Evolutionary conservation across 352 stramenopile species (phyloP).

Genomic region (Hyaloperonospora brassicae): DNA sequence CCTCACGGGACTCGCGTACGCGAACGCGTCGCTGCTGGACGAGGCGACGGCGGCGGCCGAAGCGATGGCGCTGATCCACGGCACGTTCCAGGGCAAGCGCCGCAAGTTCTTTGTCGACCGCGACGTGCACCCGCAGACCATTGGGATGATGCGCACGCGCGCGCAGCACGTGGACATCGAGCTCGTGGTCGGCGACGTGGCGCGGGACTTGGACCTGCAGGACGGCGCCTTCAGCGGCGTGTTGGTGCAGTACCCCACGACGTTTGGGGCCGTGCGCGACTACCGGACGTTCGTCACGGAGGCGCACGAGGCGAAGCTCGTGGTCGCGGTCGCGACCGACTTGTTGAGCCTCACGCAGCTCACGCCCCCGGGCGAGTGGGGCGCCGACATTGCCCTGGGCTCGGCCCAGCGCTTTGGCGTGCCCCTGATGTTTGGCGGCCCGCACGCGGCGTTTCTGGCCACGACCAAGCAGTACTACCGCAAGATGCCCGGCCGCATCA

Average conservation of each 20-base stretch:
- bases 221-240: conserved; percentile 93
- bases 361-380: conserved; percentile 90
- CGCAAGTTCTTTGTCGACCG: conserved; percentile 94
- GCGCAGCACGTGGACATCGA: conserved; percentile 89
- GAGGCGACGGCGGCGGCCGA: conserved; percentile 98
- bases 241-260: conserved; percentile 98
- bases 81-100: conserved; percentile 89
- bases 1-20: conserved; percentile 94
- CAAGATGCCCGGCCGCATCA: conserved; percentile 97
- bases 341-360: conserved; percentile 94
- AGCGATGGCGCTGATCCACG: conserved; percentile 95
- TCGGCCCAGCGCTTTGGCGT: conserved; percentile 98
- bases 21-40: conserved; percentile 96
- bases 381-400: conserved; percentile 96
- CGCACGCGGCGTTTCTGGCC: conserved; percentile 96
- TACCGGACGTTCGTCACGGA: conserved; percentile 87
- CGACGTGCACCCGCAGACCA: conserved; percentile 89
- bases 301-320: conserved; percentile 78
- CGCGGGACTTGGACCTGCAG: conserved; percentile 62
- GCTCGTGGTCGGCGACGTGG: conserved; percentile 85
- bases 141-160: conserved; percentile 91
- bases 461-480: conserved; percentile 94
- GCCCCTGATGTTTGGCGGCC: conserved; percentile 98
- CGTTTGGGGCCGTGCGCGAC: conserved; percentile 90
- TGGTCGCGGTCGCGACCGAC: conserved; percentile 96